Conservation (phyloP, 495 filamentous ascomycete species). For the Neurospora terricola region DNA sequence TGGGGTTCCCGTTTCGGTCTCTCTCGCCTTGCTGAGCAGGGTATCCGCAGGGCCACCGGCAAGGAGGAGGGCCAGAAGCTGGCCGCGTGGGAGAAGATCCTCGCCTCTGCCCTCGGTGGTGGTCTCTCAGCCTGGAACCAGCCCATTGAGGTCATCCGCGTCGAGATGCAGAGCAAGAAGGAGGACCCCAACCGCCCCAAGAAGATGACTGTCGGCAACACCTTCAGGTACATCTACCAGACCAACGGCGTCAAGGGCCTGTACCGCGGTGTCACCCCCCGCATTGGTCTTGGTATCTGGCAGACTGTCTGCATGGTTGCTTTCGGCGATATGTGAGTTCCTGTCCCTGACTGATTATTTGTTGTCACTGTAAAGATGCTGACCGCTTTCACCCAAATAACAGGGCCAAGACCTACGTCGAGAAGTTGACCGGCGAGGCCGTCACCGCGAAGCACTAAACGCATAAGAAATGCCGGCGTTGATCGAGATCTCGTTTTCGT, state of each 20-base stretch:
- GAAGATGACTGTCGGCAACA: conserved; percentile 93
- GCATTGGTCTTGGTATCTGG: conserved; percentile 93
- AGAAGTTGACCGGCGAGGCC: conserved; percentile 87
- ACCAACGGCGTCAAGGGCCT: conserved; percentile 83
- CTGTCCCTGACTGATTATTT: background rate
- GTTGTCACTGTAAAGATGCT: background rate
- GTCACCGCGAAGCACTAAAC: conserved; percentile 95
- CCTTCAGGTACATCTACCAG: conserved; percentile 86
- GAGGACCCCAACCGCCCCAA: conserved; percentile 94
- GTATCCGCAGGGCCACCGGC: conserved; percentile 68
- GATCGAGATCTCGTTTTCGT: conserved; percentile 1
- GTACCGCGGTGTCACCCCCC: conserved; percentile 89
- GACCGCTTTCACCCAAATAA: conserved; percentile 14
- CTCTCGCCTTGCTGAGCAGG: conserved; percentile 77
- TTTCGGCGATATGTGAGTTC: conserved; percentile 91
- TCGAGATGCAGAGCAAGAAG: conserved; percentile 99
- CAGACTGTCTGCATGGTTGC: conserved; percentile 99
- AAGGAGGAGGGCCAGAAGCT: conserved; percentile 76
- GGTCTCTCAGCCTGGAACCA: conserved; percentile 97
- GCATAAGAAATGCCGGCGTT: conserved; percentile 4
- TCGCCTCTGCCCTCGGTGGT: conserved; percentile 80
- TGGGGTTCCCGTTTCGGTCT: conserved; percentile 96
- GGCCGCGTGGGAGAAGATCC: conserved; percentile 73
- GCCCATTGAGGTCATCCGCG: conserved; percentile 98
- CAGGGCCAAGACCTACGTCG: conserved; percentile 94